A percentile compares a stretch with the other conserved stretches of the same genome.
Evolutionary conservation across 2,329 filamentous ascomycete genomes (phyloP).

Genomic region (Colletotrichum liriopes): DNA sequence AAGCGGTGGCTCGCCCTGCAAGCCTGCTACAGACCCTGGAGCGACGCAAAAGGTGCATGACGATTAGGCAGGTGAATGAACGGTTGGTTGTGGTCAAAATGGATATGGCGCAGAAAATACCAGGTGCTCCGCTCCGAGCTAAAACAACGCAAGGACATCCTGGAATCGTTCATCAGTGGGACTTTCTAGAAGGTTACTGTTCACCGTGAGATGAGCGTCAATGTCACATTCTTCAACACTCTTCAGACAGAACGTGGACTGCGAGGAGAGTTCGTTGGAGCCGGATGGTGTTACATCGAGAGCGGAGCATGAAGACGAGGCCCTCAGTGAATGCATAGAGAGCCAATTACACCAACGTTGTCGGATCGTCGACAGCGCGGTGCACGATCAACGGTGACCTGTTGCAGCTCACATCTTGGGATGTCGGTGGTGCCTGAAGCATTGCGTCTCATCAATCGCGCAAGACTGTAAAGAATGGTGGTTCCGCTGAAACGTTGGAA

Average conservation of each 20-base stretch:
- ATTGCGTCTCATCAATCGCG: constrained; percentile 2
- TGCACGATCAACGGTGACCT: constrained; percentile 14
- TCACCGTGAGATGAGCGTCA: constrained; percentile 23
- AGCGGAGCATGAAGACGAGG: constrained; percentile 15
- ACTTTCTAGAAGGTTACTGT: constrained; percentile 36
- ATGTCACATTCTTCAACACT: constrained; percentile 19
- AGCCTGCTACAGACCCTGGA: neutral
- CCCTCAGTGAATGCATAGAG: neutral
- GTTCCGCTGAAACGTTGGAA: constrained; percentile 36
- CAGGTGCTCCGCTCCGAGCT: neutral
- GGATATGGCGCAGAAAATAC: neutral
- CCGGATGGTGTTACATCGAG: constrained; percentile 23
- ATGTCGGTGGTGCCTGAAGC: neutral
- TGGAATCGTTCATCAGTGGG: neutral
- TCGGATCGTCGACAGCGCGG: constrained; percentile 19
- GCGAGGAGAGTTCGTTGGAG: constrained; percentile 20
- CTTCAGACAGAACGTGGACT: constrained; percentile 22
- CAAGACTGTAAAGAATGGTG: constrained; percentile 7
- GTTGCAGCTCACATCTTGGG: neutral
- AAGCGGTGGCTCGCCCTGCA: neutral
- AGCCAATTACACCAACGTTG: constrained; percentile 18
- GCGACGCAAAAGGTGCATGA: neutral
- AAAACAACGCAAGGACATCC: constrained; percentile 7
- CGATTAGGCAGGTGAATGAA: neutral
- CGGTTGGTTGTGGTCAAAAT: neutral